Conservation (phyloP, 139 green algal genomes). For the Chlorella sp. region DNA sequence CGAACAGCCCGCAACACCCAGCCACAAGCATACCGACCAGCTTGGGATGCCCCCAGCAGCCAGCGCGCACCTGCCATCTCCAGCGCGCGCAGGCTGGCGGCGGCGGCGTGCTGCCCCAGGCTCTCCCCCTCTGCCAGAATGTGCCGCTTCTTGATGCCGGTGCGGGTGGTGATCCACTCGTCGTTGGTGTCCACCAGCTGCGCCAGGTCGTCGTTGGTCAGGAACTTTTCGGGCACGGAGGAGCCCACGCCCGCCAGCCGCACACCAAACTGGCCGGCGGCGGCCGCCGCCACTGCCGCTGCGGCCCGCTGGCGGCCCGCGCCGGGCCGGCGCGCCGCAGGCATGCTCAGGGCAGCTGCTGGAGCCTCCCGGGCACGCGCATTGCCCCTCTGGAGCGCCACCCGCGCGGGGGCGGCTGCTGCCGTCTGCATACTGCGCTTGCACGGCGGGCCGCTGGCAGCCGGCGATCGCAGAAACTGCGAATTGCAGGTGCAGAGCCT, state of each 20-base stretch:
- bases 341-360: too few relatives aligned
- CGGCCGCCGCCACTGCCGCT: background rate
- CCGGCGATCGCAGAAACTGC: too few relatives aligned
- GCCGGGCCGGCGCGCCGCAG: too few relatives aligned
- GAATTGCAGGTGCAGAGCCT: too few relatives aligned
- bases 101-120: slow-evolving; percentile 73
- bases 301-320: too few relatives aligned
- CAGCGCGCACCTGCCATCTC: slow-evolving; percentile 78
- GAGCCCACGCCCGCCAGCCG: slow-evolving; percentile 83
- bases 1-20: too few relatives aligned
- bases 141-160: slow-evolving; percentile 87
- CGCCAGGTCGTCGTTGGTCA: slow-evolving; percentile 94
- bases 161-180: slow-evolving; percentile 96
- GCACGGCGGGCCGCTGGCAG: too few relatives aligned
- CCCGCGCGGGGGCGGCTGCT: too few relatives aligned
- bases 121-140: slow-evolving; percentile 82
- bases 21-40: too few relatives aligned
- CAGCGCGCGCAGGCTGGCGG: slow-evolving; percentile 78
- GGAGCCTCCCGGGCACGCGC: too few relatives aligned
- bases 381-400: too few relatives aligned
- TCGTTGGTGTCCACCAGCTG: slow-evolving; percentile 96
- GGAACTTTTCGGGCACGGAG: slow-evolving; percentile 75
- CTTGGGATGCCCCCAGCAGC: background rate
- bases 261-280: slow-evolving; percentile 3
- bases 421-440: too few relatives aligned